Percentiles rank a stretch among this genome's conserved stretches.
These are phyloP conservation scores for Jimgerdemannia flammicorona DNA, from an alignment of 192 early-diverging fungal genomes.

Conservation along the genomic window DNA sequence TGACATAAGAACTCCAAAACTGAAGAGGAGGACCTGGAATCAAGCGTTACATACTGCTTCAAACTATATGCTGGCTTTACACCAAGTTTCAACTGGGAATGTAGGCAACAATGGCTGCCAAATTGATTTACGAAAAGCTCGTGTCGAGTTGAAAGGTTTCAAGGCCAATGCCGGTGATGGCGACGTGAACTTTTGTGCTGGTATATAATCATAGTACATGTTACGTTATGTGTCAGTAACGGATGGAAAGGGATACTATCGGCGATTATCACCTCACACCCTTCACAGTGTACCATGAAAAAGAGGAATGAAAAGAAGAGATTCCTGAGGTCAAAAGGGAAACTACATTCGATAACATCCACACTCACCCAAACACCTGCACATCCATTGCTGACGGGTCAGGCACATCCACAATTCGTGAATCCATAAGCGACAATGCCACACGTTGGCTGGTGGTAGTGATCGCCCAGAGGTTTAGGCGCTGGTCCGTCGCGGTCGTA, in stretches of 20 bases:
- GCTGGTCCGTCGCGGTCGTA: slow-evolving; percentile 67
- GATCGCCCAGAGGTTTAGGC: slow-evolving; percentile 51
- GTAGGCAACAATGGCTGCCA: too few relatives aligned
- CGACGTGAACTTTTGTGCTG: not conserved
- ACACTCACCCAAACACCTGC: not conserved
- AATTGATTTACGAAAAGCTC: too few relatives aligned
- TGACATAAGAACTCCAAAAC: too few relatives aligned
- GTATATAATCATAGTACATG: not conserved
- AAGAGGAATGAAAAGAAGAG: not conserved
- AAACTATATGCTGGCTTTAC: too few relatives aligned
- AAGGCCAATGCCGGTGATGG: not conserved
- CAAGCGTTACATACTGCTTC: too few relatives aligned
- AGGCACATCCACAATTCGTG: slow-evolving; percentile 57
- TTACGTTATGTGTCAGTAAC: not conserved
- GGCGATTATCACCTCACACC: too few relatives aligned
- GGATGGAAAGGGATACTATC: not conserved
- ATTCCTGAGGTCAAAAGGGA: not conserved
- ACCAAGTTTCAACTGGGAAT: too few relatives aligned
- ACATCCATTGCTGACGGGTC: slow-evolving; percentile 61
- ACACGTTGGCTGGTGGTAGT: not conserved
- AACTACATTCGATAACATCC: not conserved
- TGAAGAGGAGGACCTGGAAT: too few relatives aligned
- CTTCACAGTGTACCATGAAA: not conserved
- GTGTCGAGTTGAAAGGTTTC: not conserved
- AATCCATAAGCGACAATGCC: slow-evolving; percentile 25